A percentile compares a stretch with the other conserved stretches of the same genome.
These are phyloP conservation scores for Athelia sp. DNA, from an alignment of 1,284 basidiomycete species.

Conservation along the genomic window DNA sequence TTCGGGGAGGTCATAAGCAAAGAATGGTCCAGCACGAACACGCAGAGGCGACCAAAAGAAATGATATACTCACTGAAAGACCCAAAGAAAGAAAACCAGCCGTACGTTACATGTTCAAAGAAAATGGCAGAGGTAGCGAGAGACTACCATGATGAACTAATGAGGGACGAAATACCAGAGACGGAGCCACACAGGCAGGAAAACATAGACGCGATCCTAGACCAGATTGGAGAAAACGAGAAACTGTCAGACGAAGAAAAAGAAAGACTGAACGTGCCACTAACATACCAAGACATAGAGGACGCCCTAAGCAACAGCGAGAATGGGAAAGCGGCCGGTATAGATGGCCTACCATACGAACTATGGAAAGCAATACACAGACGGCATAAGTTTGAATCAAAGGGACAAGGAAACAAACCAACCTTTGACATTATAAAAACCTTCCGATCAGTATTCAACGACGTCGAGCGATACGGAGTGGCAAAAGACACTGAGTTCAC, in stretches of 20 bases:
- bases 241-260: not conserved
- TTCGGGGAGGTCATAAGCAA: slow-evolving; percentile 26
- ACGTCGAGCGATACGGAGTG: slow-evolving; percentile 24
- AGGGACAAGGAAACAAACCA: not conserved
- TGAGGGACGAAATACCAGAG: slow-evolving; percentile 3
- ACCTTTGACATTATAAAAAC: slow-evolving; percentile 10
- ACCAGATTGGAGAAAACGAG: not conserved
- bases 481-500: slow-evolving; percentile 14
- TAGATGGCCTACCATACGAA: slow-evolving; percentile 1
- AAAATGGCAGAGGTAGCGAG: slow-evolving; percentile 15
- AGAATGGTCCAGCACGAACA: slow-evolving; percentile 26
- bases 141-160: slow-evolving; percentile 20
- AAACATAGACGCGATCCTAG: not conserved
- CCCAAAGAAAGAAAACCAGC: slow-evolving; percentile 1
- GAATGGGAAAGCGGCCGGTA: slow-evolving; percentile 3
- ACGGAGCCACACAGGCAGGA: too few relatives aligned
- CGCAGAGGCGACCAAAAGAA: slow-evolving; percentile 18
- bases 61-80: slow-evolving; percentile 15
- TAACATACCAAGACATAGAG: not conserved
- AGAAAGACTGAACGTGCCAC: not conserved
- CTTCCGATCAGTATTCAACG: slow-evolving; percentile 16
- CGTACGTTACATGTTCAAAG: slow-evolving; percentile 3
- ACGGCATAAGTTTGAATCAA: slow-evolving; percentile 6
- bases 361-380: slow-evolving; percentile 16
- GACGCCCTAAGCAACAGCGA: not conserved